Percentiles rank a stretch among this genome's conserved stretches.
These are phyloP conservation scores for Candida michaelii DNA, from an alignment of 805 yeast species.

Conservation along the genomic window DNA sequence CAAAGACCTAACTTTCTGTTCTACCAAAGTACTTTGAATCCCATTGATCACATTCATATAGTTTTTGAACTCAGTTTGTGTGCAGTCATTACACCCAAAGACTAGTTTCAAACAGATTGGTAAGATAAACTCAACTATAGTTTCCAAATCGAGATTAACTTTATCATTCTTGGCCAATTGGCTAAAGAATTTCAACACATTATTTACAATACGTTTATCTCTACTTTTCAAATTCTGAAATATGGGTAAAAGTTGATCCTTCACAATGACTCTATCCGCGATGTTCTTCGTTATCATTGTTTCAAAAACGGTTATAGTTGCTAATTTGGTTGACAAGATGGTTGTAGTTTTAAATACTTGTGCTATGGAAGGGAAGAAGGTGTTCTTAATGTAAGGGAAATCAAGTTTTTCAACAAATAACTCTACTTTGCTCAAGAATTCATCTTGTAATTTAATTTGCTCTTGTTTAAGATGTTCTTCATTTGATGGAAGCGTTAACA, in stretches of 20 bases:
- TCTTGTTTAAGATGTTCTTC: slow-evolving; percentile 29
- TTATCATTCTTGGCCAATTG: slow-evolving; percentile 48
- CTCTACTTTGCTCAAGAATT: slow-evolving; percentile 45
- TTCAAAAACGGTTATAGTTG: slow-evolving; percentile 61
- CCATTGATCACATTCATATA: slow-evolving; percentile 24
- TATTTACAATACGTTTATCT: slow-evolving; percentile 59
- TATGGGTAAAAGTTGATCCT: slow-evolving; percentile 80
- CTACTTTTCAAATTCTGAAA: slow-evolving; percentile 74
- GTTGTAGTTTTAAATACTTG: slow-evolving; percentile 81
- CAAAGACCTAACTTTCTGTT: slow-evolving; percentile 20
- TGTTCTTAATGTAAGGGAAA: slow-evolving; percentile 69
- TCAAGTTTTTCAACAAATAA: slow-evolving; percentile 51
- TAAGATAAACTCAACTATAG: slow-evolving; percentile 26
- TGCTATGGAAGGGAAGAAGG: slow-evolving; percentile 71
- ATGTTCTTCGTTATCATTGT: slow-evolving; percentile 56
- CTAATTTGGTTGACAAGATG: slow-evolving; percentile 72
- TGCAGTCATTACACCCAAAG: slow-evolving; percentile 41
- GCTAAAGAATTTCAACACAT: slow-evolving; percentile 46
- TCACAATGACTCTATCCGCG: slow-evolving; percentile 68
- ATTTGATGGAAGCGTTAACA: slow-evolving; percentile 25
- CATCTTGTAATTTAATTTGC: slow-evolving; percentile 50
- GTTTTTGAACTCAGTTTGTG: slow-evolving; percentile 29
- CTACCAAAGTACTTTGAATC: slow-evolving; percentile 21
- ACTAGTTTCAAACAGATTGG: slow-evolving; percentile 33
- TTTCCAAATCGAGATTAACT: slow-evolving; percentile 30